Evolutionary conservation across 805 yeast species (phyloP).

Genomic region (Kregervanrija fluxuum): DNA sequence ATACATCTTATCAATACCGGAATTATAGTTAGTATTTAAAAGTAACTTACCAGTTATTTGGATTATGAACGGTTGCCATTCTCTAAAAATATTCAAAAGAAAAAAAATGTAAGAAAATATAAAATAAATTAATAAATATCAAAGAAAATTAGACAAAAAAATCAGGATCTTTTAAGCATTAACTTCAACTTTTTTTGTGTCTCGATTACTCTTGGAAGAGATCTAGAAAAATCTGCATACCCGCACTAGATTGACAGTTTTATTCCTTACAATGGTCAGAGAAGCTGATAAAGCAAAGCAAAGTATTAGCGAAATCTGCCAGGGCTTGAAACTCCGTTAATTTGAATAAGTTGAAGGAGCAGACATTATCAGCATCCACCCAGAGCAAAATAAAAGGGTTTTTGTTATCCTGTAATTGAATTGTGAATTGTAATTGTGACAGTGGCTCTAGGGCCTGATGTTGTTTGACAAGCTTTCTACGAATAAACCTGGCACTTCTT

Average conservation of each 20-base stretch:
- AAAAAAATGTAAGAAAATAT: background rate
- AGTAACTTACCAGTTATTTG: slow-evolving; percentile 66
- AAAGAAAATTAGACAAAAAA: background rate
- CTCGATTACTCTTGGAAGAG: no score
- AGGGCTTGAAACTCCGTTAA: background rate
- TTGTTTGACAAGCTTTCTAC: background rate
- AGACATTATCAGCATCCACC: slow-evolving; percentile 12
- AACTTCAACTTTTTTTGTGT: no score
- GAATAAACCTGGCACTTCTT: no score
- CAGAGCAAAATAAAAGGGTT: slow-evolving; percentile 12
- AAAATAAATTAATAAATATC: background rate
- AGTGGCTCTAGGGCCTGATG: no score
- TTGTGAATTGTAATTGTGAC: slow-evolving; percentile 1
- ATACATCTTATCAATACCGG: background rate
- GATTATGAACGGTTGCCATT: slow-evolving; percentile 87
- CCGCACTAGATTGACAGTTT: no score
- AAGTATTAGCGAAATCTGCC: slow-evolving; percentile 8
- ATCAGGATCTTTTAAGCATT: background rate
- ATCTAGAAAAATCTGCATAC: no score
- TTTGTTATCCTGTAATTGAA: slow-evolving; percentile 10
- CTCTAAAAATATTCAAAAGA: background rate
- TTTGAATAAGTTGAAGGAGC: slow-evolving; percentile 9
- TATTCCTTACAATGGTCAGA: no score
- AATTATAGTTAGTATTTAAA: background rate
- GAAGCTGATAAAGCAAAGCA: slow-evolving; percentile 8